phyloP scores from a whole-genome alignment of 768 basidiomycete genomes.

The Scleroderma bovista region DNA sequence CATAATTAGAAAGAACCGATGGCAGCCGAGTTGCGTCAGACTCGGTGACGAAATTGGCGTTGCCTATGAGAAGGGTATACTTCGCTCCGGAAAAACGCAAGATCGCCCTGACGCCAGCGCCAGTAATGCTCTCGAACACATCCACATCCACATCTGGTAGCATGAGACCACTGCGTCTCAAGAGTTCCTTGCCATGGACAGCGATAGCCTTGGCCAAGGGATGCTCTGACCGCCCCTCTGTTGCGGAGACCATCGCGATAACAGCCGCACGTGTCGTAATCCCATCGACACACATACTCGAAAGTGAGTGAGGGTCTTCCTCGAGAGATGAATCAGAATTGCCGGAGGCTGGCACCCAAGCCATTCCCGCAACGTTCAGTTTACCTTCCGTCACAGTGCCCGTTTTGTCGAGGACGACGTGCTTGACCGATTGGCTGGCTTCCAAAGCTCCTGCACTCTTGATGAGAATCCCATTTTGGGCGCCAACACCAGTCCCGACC shows the following conservation, averaged over 20 bases:
- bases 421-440: conserved; percentile 75
- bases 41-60: conserved; percentile 61
- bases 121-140: conserved; percentile 83
- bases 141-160: conserved; percentile 53
- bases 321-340: conserved; percentile 19
- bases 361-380: conserved; percentile 68
- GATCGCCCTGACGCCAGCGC: conserved; percentile 77
- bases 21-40: conserved; percentile 52
- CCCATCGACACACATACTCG: conserved; percentile 50
- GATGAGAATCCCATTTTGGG: conserved; percentile 95
- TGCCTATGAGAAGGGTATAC: conserved; percentile 70
- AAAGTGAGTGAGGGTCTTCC: conserved; percentile 11
- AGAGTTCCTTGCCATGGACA: conserved; percentile 63
- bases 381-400: conserved; percentile 97
- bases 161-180: conserved; percentile 36
- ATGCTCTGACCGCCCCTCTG: conserved; percentile 92
- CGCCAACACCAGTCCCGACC: conserved; percentile 98
- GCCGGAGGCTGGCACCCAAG: conserved; percentile 57
- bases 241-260: conserved; percentile 76
- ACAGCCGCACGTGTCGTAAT: conserved; percentile 52
- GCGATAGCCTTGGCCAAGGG: conserved; percentile 94
- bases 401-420: conserved; percentile 92
- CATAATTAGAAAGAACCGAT: conserved; percentile 55
- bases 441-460: conserved; percentile 95
- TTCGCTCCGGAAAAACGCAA: conserved; percentile 49